Base-by-base conservation (phyloP, 495 filamentous ascomycete genomes). In the Cercophora sp. region DNA sequence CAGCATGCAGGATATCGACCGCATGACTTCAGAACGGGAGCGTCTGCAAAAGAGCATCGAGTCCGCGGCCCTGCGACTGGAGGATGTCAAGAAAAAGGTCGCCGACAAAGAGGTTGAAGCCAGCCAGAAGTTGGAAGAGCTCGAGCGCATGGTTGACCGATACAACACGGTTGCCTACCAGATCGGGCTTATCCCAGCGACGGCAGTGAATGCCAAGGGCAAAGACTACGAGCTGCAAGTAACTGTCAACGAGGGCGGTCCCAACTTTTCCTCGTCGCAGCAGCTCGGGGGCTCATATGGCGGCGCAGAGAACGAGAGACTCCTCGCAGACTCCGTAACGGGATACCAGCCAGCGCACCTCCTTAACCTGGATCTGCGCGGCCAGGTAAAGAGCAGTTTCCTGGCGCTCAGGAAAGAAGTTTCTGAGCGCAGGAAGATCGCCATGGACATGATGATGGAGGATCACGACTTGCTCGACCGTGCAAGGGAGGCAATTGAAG, bases 141-240 rank as follows among this genome's bases (percentile, higher is more conserved):
- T 97, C 11, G 92, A 97, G 64, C 81, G 86, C 34, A 77, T 85
- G 35, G 83, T 96, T 9, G 86, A 96, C 59, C 79, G 81, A 44
- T 97, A 94, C 79, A 97, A 97, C 71, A 89, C 87, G 3, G 75
- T 96, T 2, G 93, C 88, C 15, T 97, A 97, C 65, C 87, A 96
- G 55, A 91, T 89, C 47, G 92, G 87, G 51, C 75, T 97, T 54
- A 92, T 96, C 34, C 93, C 93, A 2, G 66, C 84, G 3, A 85
- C 87, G 2, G 89, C 93, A 0, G 77, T 79, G 39, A 95, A 96
- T 58, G 91, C 93, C 36, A 88, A 88, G 62, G 89, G 87, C 29
- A 70, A 82, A 36, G 79, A 94, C 35, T 95, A 85, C 66, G 93
- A 99, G 70, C 79, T 98, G 26, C 71, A 76, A 29, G 79, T 95